Evolutionary conservation across 768 basidiomycete genomes (phyloP).

Genomic region (Termitomyces eurrhizus): DNA sequence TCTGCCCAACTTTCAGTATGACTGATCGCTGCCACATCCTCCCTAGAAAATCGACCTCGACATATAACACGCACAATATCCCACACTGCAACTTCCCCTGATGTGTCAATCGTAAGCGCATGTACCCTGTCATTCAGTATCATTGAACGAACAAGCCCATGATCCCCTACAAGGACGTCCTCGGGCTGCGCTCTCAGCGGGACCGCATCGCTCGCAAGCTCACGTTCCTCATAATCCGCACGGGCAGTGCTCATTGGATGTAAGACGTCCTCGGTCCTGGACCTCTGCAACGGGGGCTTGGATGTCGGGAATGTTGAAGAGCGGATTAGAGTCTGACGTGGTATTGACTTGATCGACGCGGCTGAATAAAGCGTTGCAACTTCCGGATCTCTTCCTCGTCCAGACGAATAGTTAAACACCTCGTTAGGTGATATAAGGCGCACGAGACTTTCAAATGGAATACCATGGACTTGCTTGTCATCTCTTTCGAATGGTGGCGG

Average conservation of each 20-base stretch:
- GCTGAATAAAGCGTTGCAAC: constrained; percentile 87
- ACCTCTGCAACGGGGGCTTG: constrained; percentile 26
- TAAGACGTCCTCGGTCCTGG: constrained; percentile 34
- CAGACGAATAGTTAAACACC: constrained; percentile 40
- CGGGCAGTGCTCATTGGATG: constrained; percentile 37
- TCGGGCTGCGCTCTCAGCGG: constrained; percentile 57
- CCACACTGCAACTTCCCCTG: constrained; percentile 89
- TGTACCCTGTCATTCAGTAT: constrained; percentile 88
- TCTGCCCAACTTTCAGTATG: constrained; percentile 41
- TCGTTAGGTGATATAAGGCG: constrained; percentile 66
- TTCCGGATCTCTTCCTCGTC: constrained; percentile 62
- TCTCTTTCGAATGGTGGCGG: constrained; percentile 24
- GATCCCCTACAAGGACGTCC: constrained; percentile 66
- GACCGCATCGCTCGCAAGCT: constrained; percentile 76
- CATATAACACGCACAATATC: constrained; percentile 80
- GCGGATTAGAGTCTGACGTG: constrained; percentile 30
- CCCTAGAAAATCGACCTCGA: constrained; percentile 61
- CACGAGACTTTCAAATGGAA: constrained; percentile 71
- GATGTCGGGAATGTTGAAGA: constrained; percentile 34
- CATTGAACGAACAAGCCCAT: constrained; percentile 78
- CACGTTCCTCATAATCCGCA: constrained; percentile 62
- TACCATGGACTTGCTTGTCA: constrained; percentile 45
- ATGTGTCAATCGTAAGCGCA: constrained; percentile 86
- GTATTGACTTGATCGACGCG: constrained; percentile 72
- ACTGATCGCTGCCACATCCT: constrained; percentile 62